phyloP scores from a whole-genome alignment of 2,329 filamentous ascomycete species.

The Colletotrichum eleusines region DNA sequence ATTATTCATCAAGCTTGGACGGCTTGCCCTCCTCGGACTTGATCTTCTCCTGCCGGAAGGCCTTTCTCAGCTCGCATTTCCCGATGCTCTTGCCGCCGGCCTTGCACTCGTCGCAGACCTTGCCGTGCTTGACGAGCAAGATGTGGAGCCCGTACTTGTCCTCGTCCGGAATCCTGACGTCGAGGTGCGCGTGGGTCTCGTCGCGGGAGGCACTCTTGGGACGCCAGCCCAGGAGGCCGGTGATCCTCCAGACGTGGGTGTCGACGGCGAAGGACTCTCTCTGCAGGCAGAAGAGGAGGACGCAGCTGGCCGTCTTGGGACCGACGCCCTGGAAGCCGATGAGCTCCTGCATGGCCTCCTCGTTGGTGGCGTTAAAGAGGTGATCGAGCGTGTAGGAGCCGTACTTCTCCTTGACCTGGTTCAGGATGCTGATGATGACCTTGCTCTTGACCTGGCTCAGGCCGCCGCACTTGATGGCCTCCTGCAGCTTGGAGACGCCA shows the following conservation, averaged over 20 bases:
- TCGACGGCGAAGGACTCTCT: constrained; percentile 65
- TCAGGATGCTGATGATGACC: constrained; percentile 76
- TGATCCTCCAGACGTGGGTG: constrained; percentile 64
- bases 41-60: constrained; percentile 50
- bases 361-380: constrained; percentile 56
- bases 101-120: constrained; percentile 58
- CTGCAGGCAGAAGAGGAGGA: constrained; percentile 63
- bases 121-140: constrained; percentile 62
- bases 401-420: constrained; percentile 66
- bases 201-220: constrained; percentile 56
- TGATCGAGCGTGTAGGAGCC: constrained; percentile 63
- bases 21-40: constrained; percentile 41
- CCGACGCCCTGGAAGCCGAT: constrained; percentile 64
- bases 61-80: constrained; percentile 56
- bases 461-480: constrained; percentile 78
- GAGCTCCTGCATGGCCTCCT: constrained; percentile 63
- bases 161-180: constrained; percentile 59
- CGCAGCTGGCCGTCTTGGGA: constrained; percentile 66
- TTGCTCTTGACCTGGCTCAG: constrained; percentile 79
- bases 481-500: constrained; percentile 56
- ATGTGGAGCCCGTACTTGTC: constrained; percentile 65
- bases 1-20: constrained; percentile 15
- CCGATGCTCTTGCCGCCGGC: constrained; percentile 57
- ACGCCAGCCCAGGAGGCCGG: constrained; percentile 63
- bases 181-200: constrained; percentile 63